These are phyloP conservation scores for Neonothopanus nambi DNA, from an alignment of 1,284 basidiomycete genomes.

Conservation along the genomic window DNA sequence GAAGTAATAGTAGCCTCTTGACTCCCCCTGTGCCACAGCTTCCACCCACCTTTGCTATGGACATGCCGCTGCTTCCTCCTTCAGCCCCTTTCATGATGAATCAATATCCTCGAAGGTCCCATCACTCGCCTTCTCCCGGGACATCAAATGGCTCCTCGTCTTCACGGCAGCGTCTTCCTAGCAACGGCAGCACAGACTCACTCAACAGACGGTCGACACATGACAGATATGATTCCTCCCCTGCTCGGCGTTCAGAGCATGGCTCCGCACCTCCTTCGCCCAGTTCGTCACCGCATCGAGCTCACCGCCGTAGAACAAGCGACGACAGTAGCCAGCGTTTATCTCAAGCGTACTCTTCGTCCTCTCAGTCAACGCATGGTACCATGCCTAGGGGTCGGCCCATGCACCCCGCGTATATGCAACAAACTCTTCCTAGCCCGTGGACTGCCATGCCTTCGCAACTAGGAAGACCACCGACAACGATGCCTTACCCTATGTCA, in stretches of 20 bases:
- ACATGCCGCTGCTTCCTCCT: slow-evolving; percentile 72
- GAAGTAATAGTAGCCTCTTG: slow-evolving; percentile 34
- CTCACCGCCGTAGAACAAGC: slow-evolving; percentile 14
- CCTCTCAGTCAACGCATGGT: slow-evolving; percentile 8
- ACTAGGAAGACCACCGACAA: slow-evolving; percentile 9
- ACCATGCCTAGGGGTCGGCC: slow-evolving; percentile 10
- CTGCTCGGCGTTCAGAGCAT: slow-evolving; percentile 13
- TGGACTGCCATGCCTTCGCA: slow-evolving; percentile 16
- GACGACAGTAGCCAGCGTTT: slow-evolving; percentile 10
- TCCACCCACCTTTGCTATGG: slow-evolving; percentile 34
- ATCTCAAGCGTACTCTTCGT: neutral
- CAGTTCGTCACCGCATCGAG: slow-evolving; percentile 17
- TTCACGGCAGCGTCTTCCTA: slow-evolving; percentile 20
- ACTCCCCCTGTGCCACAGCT: slow-evolving; percentile 32
- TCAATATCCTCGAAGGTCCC: slow-evolving; percentile 35
- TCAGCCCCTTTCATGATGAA: slow-evolving; percentile 75
- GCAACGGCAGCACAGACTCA: slow-evolving; percentile 21
- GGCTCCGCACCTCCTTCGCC: slow-evolving; percentile 7
- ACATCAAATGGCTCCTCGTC: slow-evolving; percentile 10
- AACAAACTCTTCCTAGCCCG: slow-evolving; percentile 9
- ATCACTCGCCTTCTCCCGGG: slow-evolving; percentile 19
- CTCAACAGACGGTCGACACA: slow-evolving; percentile 15
- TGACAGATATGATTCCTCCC: slow-evolving; percentile 9
- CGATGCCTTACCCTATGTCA: slow-evolving; percentile 9
- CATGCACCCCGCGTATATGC: neutral